phyloP scores from a whole-genome alignment of 306 rosid species.

The Datisca glomerata region DNA sequence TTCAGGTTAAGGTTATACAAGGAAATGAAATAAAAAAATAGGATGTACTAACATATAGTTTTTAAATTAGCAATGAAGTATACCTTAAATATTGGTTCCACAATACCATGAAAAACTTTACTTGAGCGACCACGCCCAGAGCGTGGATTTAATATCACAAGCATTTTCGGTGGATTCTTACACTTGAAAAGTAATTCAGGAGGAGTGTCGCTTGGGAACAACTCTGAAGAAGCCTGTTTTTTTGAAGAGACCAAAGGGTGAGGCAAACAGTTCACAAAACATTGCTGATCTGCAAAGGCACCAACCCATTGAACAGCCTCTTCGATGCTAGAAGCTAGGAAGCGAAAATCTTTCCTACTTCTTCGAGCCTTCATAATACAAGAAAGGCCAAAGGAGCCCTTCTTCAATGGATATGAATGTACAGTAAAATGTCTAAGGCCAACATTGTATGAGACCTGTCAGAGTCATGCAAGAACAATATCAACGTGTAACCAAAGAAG shows the following conservation, averaged over 20 bases:
- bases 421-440: constrained; percentile 93
- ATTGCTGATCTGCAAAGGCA: constrained; percentile 94
- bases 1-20: too few species aligned
- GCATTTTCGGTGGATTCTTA: constrained; percentile 89
- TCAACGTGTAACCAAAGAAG: constrained; percentile 9
- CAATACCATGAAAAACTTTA: constrained; percentile 75
- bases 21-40: too few species aligned
- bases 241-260: constrained; percentile 87
- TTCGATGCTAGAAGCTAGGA: constrained; percentile 65
- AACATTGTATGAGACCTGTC: constrained; percentile 85
- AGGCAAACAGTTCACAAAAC: constrained; percentile 85
- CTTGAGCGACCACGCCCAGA: constrained; percentile 97
- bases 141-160: constrained; percentile 90
- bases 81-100: constrained; percentile 92
- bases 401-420: constrained; percentile 75
- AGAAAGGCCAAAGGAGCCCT: constrained; percentile 63
- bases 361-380: constrained; percentile 63
- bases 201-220: constrained; percentile 71
- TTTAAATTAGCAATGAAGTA: too few species aligned
- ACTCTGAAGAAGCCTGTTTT: constrained; percentile 94
- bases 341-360: constrained; percentile 66
- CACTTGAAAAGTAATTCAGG: constrained; percentile 90
- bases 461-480: constrained; percentile 22
- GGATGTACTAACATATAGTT: constrained; percentile 8
- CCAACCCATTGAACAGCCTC: constrained; percentile 98